Conservation (phyloP, 306 rosid genomes). For the Medicago arabica region DNA sequence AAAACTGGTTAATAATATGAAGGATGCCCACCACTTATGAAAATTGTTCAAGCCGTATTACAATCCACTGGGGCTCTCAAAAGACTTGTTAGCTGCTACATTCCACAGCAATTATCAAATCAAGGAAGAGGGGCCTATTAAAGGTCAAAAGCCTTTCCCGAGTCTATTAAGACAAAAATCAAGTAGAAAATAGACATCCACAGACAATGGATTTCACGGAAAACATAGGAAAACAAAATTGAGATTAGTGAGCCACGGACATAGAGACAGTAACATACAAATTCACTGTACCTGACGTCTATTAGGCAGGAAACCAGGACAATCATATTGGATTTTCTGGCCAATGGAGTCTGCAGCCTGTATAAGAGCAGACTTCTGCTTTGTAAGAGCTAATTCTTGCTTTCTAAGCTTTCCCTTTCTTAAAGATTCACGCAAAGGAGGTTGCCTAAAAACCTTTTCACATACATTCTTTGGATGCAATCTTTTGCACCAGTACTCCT, state of each 20-base stretch:
- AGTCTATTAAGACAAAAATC: conserved; percentile 17
- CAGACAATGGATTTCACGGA: neutral
- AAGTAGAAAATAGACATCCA: neutral
- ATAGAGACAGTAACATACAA: conserved; percentile 15
- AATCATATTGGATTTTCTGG: conserved; percentile 88
- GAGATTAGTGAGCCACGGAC: conserved; percentile 12
- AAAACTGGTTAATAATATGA: neutral
- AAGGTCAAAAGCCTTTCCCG: conserved; percentile 21
- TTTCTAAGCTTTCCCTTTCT: conserved; percentile 81
- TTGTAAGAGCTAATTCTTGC: conserved; percentile 75
- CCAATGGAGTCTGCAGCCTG: conserved; percentile 87
- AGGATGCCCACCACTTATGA: conserved; percentile 12
- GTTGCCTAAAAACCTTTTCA: conserved; percentile 93
- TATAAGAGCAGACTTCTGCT: conserved; percentile 78
- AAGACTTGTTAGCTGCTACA: neutral
- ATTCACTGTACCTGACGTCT: conserved; percentile 78
- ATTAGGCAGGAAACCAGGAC: conserved; percentile 90
- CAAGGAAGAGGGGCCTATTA: conserved; percentile 24
- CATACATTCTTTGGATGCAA: conserved; percentile 96
- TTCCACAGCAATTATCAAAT: neutral
- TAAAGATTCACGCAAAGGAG: conserved; percentile 84
- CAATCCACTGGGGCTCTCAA: neutral
- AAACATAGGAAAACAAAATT: conserved; percentile 29
- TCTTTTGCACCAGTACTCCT: conserved; percentile 98
- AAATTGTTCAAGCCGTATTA: neutral